phyloP scores from a whole-genome alignment of 2,329 filamentous ascomycete genomes.

The Hypoxylon sp. region DNA sequence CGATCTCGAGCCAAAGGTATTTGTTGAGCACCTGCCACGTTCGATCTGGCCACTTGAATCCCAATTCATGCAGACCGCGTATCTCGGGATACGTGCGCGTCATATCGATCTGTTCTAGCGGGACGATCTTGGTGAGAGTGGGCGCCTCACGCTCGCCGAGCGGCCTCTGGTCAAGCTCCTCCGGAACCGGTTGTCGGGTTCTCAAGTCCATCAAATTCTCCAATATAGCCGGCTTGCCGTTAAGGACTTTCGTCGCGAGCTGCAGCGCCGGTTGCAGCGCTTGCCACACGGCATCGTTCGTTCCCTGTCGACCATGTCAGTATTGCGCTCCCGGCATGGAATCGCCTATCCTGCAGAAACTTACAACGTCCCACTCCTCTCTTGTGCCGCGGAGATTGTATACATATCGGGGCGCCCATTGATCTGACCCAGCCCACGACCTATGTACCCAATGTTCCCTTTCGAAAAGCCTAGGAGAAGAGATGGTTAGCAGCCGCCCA shows the following conservation, averaged over 20 bases:
- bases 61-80: constrained; percentile 5
- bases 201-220: constrained; percentile 42
- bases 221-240: constrained; percentile 27
- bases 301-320: constrained; percentile 20
- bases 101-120: constrained; percentile 29
- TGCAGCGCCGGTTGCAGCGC: constrained; percentile 48
- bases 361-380: constrained; percentile 46
- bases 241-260: constrained; percentile 41
- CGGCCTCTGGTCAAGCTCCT: constrained; percentile 12
- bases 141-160: background rate
- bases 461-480: constrained; percentile 35
- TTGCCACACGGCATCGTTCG: constrained; percentile 46
- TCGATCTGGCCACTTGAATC: constrained; percentile 38
- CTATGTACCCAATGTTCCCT: constrained; percentile 35
- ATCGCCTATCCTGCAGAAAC: constrained; percentile 17
- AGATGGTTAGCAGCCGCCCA: constrained; percentile 3
- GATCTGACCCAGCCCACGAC: constrained; percentile 21
- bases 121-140: constrained; percentile 24
- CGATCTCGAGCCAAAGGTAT: constrained; percentile 32
- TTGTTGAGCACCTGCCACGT: constrained; percentile 18
- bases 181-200: constrained; percentile 37
- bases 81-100: constrained; percentile 21
- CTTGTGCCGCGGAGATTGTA: constrained; percentile 45
- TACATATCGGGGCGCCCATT: constrained; percentile 29
- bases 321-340: background rate